Evolutionary conservation across 352 stramenopile species (phyloP).

Genomic region (Phytophthora sp.): DNA sequence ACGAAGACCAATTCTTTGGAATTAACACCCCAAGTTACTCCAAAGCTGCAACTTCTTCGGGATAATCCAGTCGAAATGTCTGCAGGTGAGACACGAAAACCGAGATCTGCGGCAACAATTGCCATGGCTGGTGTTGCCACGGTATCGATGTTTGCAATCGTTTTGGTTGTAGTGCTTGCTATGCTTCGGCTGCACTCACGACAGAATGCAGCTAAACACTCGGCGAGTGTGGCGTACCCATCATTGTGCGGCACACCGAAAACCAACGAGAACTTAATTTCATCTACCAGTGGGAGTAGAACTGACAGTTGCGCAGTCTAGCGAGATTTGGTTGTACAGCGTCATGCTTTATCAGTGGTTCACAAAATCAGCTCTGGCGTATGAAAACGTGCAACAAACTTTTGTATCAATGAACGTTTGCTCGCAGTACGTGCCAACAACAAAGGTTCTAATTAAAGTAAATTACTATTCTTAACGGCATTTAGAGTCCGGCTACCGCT

Average conservation of each 20-base stretch:
- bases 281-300: constrained; percentile 11
- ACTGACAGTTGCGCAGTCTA: too few relatives aligned
- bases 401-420: too few relatives aligned
- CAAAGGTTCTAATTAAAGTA: not conserved
- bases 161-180: constrained; percentile 10
- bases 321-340: too few relatives aligned
- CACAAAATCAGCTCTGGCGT: too few relatives aligned
- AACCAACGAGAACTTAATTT: constrained; percentile 8
- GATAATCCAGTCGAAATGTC: not conserved
- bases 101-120: constrained; percentile 2
- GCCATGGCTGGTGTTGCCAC: constrained; percentile 10
- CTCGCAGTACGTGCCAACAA: too few relatives aligned
- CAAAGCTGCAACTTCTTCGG: not conserved
- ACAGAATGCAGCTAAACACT: not conserved
- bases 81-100: not conserved
- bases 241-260: constrained; percentile 3
- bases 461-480: not conserved
- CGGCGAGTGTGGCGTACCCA: not conserved
- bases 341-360: too few relatives aligned
- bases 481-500: constrained; percentile 45
- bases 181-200: constrained; percentile 10
- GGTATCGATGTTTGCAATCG: constrained; percentile 6
- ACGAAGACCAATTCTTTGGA: not conserved
- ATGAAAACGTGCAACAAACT: too few relatives aligned
- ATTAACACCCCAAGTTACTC: not conserved